Conservation (phyloP, 768 basidiomycete species). For the Cantharellus cinnabarinus region DNA sequence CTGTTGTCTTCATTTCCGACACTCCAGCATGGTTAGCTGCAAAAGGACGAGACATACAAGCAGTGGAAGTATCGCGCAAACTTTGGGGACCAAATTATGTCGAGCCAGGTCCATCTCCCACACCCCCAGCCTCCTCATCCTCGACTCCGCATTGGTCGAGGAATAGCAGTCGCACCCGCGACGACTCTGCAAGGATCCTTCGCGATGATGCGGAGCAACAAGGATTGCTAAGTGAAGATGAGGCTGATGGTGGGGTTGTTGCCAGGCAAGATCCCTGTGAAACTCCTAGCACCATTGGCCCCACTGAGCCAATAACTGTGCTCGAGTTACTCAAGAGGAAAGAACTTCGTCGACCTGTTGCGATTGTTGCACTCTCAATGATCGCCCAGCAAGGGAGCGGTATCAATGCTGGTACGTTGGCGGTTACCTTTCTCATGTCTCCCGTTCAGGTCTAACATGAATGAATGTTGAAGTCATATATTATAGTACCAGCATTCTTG, state of each 20-base stretch:
- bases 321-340: not conserved
- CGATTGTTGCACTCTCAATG: constrained; percentile 3
- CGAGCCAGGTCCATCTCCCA: not conserved
- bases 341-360: not conserved
- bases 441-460: not conserved
- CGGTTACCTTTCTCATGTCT: constrained; percentile 3
- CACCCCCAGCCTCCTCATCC: not conserved
- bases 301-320: not conserved
- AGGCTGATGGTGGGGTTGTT: no score
- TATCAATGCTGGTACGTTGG: constrained; percentile 14
- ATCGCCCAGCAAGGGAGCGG: constrained; percentile 4
- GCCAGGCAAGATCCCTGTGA: not conserved
- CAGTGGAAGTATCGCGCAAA: not conserved
- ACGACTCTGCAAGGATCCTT: not conserved
- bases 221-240: not conserved
- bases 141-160: not conserved
- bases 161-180: not conserved
- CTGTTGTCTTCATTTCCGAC: not conserved
- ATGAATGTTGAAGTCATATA: constrained; percentile 4
- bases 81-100: not conserved
- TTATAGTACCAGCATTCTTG: constrained; percentile 8
- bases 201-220: not conserved
- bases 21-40: constrained; percentile 1
- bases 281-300: not conserved
- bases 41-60: not conserved